These are phyloP conservation scores for Keqinozyma sinolaborantium DNA, from an alignment of 1,139 yeast species.

Conservation along the genomic window DNA sequence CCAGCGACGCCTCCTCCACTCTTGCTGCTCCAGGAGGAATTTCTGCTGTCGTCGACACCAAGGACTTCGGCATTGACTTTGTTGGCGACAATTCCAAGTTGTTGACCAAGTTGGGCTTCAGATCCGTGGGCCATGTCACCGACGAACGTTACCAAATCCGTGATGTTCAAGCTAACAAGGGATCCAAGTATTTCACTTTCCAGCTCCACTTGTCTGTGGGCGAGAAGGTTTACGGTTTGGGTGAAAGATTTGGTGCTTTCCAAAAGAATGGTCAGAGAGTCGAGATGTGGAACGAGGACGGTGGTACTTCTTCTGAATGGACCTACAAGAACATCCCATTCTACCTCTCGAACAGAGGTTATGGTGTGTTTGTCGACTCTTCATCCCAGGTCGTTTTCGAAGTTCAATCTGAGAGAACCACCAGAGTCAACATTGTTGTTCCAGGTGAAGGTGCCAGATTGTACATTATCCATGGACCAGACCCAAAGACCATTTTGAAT, in stretches of 20 bases:
- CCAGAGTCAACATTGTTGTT: constrained; percentile 32
- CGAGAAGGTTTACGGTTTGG: constrained; percentile 33
- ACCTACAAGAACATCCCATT: constrained; percentile 34
- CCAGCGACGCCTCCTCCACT: constrained; percentile 6
- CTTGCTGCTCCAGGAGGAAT: constrained; percentile 15
- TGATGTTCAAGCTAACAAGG: constrained; percentile 10
- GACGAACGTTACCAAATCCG: constrained; percentile 17
- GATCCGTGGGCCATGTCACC: constrained; percentile 30
- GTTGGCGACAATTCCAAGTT: constrained; percentile 12
- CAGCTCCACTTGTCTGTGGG: constrained; percentile 31
- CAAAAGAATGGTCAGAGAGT: constrained; percentile 34
- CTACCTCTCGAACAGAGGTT: constrained; percentile 27
- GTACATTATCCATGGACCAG: constrained; percentile 29
- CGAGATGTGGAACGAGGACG: constrained; percentile 36
- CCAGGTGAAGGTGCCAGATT: constrained; percentile 31
- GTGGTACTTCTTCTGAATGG: constrained; percentile 37
- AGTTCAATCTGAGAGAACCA: constrained; percentile 34
- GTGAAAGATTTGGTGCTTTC: constrained; percentile 36
- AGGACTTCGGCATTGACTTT: constrained; percentile 22
- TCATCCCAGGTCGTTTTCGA: constrained; percentile 28
- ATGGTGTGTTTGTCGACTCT: constrained; percentile 33
- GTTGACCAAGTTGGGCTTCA: constrained; percentile 30
- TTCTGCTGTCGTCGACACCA: constrained; percentile 17
- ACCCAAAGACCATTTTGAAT: constrained; percentile 25
- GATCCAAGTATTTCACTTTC: constrained; percentile 21